Percentiles rank a stretch among this genome's conserved stretches.
Conservation (phyloP, 2,329 filamentous ascomycete genomes). For the Fusarium sp. region DNA sequence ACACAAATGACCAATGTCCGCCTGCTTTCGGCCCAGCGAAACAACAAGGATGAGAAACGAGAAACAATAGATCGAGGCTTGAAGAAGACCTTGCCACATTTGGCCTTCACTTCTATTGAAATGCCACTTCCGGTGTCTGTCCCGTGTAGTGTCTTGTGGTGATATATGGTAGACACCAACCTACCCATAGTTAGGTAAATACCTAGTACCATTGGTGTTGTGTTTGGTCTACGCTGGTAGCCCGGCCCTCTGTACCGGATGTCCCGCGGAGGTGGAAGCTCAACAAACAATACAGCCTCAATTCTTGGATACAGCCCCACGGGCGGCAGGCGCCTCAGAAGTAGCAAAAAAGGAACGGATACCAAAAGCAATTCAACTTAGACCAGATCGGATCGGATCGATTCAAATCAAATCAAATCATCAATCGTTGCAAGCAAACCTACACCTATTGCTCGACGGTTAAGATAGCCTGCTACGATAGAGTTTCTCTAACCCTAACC, state of each 20-base stretch:
- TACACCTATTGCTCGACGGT: constrained; percentile 28
- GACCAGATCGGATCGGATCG: not conserved
- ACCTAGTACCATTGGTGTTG: not conserved
- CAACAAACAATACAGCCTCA: not conserved
- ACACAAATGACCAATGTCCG: constrained; percentile 23
- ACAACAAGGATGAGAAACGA: not conserved
- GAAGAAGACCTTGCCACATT: not conserved
- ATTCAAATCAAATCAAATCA: not conserved
- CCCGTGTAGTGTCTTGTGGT: not conserved
- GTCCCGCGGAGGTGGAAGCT: not conserved
- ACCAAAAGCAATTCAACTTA: not conserved
- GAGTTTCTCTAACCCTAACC: constrained; percentile 28
- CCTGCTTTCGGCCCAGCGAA: constrained; percentile 2
- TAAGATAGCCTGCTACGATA: constrained; percentile 19
- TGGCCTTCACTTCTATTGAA: not conserved
- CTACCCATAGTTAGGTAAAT: not conserved
- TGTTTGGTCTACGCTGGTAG: constrained; percentile 1
- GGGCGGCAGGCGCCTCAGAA: constrained; percentile 15
- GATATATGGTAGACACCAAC: not conserved
- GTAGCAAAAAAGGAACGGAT: not conserved
- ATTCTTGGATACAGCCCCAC: not conserved
- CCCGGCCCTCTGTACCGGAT: constrained; percentile 17
- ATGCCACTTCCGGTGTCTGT: constrained; percentile 5
- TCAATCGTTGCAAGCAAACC: constrained; percentile 6
- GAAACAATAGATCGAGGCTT: constrained; percentile 3